Evolutionary conservation across 306 rosid genomes (phyloP), one percentile per base, ranked within the genome.

Genomic region (Elaeagnus macrophylla): DNA sequence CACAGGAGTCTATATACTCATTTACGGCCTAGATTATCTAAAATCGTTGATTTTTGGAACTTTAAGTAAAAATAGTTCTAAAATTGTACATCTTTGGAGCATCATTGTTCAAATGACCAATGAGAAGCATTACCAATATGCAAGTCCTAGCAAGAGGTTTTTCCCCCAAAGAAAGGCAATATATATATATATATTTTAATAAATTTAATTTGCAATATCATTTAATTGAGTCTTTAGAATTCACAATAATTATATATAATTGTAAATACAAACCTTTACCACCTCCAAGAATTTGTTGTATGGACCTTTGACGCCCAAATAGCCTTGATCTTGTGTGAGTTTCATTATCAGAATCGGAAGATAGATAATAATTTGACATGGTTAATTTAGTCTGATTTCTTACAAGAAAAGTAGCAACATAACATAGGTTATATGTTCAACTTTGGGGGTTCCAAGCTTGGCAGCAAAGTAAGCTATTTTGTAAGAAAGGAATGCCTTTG

Each of bases 241-340:
- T 44, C 15, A n/a, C n/a, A n/a, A n/a, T n/a, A n/a, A n/a, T n/a
- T n/a, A n/a, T n/a, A n/a, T n/a, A n/a, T n/a, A n/a, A n/a, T n/a
- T n/a, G n/a, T n/a, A n/a, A n/a, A 13, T 7, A 54, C 10, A 20
- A 67, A 84, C 94, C 94, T 85, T 70, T 75, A 53, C 84, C 86
- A 62, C 84, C 89, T 61, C 94, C 94, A 46, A 81, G 84, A 56
- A 77, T 64, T 17, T 77, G 59, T 67, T 79, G 80, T 7, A 85
- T 51, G 0, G 86, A 36, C 65, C 78, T 81, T 58, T 68, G 79
- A 44, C 69, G 82, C 50, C 74, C 56, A 7, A 85, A 81, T 9
- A 79, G 72, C 17, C 60, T 18, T 12, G 39, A 9, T 20, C 41
- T 17, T 39, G 56, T 12, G 61, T 57, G 80, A 53, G 54, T 38